These are phyloP conservation scores for Microstroma glucosiphilum DNA, from an alignment of 1,284 basidiomycete genomes.

Conservation along the genomic window DNA sequence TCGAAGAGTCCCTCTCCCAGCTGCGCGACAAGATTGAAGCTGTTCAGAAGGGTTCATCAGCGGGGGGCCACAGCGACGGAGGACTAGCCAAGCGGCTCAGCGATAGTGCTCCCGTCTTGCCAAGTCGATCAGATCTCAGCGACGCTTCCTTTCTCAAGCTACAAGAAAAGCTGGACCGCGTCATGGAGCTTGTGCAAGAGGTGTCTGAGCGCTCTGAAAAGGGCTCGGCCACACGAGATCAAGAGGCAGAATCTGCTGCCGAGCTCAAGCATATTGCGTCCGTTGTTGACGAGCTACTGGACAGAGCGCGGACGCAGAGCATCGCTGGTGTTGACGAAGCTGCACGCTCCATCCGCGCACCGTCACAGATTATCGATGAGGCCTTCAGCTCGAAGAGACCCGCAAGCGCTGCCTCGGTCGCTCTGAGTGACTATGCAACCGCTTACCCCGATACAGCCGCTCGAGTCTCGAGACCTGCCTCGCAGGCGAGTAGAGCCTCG, in stretches of 20 bases:
- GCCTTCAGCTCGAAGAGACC: too few species aligned
- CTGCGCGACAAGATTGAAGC: conserved; percentile 27
- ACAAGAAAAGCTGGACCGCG: conserved; percentile 36
- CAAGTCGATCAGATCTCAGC: background rate
- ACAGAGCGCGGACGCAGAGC: background rate
- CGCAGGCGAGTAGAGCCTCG: too few species aligned
- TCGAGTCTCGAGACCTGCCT: too few species aligned
- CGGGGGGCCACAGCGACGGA: background rate
- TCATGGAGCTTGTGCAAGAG: conserved; percentile 32
- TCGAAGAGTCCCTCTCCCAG: conserved; percentile 29
- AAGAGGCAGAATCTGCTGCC: background rate
- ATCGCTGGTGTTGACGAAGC: background rate
- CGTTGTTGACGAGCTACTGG: conserved; percentile 19
- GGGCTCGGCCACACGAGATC: background rate
- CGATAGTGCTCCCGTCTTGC: background rate
- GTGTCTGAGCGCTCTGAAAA: conserved; percentile 19
- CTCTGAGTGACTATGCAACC: too few species aligned
- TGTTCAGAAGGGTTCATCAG: background rate
- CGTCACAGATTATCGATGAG: too few species aligned
- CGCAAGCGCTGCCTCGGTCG: too few species aligned
- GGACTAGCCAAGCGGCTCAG: background rate
- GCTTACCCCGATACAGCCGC: too few species aligned
- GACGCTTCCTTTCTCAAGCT: conserved; percentile 10
- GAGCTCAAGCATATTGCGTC: background rate
- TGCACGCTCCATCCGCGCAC: too few species aligned